Conservation (phyloP, 306 rosid genomes). For the Rosa multiflora region DNA sequence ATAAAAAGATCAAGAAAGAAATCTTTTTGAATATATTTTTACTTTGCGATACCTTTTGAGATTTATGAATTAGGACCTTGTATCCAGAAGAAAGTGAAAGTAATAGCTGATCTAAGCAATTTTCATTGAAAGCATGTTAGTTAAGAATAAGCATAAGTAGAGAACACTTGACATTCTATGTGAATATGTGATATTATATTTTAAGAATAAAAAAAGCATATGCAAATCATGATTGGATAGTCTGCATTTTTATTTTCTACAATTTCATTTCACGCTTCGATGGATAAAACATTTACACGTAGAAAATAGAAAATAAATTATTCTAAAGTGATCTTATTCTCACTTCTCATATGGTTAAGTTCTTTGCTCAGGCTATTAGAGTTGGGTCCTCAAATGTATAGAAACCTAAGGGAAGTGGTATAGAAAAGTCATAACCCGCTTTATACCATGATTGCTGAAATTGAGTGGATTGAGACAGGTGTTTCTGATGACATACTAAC, state of each 20-base stretch:
- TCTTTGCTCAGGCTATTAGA: neutral
- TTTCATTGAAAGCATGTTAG: neutral
- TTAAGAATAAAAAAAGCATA: neutral
- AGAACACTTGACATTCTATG: neutral
- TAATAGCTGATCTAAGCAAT: neutral
- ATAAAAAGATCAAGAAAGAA: neutral
- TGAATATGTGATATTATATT: neutral
- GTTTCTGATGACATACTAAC: neutral
- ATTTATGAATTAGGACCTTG: neutral
- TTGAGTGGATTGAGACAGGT: neutral
- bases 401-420: neutral
- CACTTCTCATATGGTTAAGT: neutral
- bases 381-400: neutral
- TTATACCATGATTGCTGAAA: neutral
- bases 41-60: too few relatives aligned
- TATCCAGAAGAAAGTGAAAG: constrained; percentile 1
- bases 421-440: neutral
- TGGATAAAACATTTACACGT: neutral
- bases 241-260: neutral
- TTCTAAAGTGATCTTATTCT: neutral
- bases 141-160: neutral
- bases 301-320: neutral
- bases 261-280: neutral
- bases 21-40: neutral
- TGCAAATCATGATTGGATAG: neutral